Conservation (phyloP, 176 grass and related monocot species). For the Avena atlantica region DNA sequence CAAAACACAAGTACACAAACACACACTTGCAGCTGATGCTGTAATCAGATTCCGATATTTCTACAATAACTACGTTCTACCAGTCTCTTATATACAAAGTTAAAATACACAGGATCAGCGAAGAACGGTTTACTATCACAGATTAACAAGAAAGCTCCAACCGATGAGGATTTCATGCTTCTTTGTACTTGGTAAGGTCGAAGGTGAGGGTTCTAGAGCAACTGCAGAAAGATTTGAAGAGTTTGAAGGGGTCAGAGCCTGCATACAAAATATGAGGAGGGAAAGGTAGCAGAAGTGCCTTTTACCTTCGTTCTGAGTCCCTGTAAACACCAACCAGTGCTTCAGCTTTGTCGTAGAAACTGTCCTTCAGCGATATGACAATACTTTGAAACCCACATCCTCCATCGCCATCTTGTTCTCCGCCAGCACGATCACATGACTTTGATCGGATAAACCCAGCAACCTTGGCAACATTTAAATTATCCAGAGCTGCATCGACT, state of each 20-base stretch:
- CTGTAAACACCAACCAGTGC: conserved; percentile 97
- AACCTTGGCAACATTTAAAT: conserved; percentile 98
- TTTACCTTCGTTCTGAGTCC: conserved; percentile 82
- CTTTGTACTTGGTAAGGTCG: conserved; percentile 89
- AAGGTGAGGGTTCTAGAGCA: conserved; percentile 97
- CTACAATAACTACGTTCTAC: conserved; percentile 22
- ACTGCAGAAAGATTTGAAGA: conserved; percentile 54
- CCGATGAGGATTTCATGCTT: conserved; percentile 53
- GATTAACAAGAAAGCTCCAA: conserved; percentile 23
- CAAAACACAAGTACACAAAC: neutral
- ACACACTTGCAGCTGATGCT: neutral
- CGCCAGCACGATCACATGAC: conserved; percentile 65
- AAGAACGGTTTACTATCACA: neutral
- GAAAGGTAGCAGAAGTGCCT: neutral
- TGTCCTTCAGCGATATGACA: conserved; percentile 97
- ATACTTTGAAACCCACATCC: conserved; percentile 95
- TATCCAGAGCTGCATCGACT: conserved; percentile 97
- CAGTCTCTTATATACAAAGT: conserved; percentile 22
- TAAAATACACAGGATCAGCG: neutral
- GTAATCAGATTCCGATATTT: neutral
- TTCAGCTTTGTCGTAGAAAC: conserved; percentile 98
- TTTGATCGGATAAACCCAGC: conserved; percentile 97
- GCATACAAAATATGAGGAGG: neutral
- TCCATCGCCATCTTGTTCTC: conserved; percentile 55
- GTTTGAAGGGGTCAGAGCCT: conserved; percentile 36